phyloP scores from a whole-genome alignment of 129 eudicot species.

The Flaveria sonorensis region DNA sequence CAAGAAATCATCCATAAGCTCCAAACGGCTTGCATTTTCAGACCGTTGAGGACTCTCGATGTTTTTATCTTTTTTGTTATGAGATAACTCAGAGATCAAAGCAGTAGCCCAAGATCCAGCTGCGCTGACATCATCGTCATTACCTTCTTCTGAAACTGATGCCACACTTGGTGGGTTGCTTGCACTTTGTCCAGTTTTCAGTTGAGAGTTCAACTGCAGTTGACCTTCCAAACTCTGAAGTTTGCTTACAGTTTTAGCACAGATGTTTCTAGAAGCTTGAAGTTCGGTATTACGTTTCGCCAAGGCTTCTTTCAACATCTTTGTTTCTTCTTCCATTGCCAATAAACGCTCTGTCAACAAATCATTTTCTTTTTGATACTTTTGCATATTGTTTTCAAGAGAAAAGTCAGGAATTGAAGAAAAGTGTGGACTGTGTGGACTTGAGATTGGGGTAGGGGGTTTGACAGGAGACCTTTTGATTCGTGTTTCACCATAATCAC shows the following conservation, averaged over 20 bases:
- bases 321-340: constrained; percentile 93
- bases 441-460: constrained; percentile 50
- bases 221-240: constrained; percentile 81
- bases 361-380: constrained; percentile 77
- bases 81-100: constrained; percentile 58
- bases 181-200: constrained; percentile 45
- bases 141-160: constrained; percentile 83
- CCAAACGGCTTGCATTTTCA: constrained; percentile 62
- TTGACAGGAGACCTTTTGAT: constrained; percentile 68
- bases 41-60: constrained; percentile 52
- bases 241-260: constrained; percentile 83
- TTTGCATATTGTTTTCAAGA: constrained; percentile 61
- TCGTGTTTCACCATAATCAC: constrained; percentile 81
- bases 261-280: constrained; percentile 84
- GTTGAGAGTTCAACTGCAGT: constrained; percentile 50
- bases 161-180: constrained; percentile 72
- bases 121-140: constrained; percentile 72
- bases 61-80: constrained; percentile 58
- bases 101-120: constrained; percentile 85
- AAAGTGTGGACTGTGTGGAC: constrained; percentile 45
- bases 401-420: constrained; percentile 65
- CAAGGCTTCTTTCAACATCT: constrained; percentile 95
- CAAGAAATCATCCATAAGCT: constrained; percentile 95
- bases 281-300: constrained; percentile 84
- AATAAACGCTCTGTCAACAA: constrained; percentile 68